Percentiles rank a stretch among this genome's conserved stretches.
Conservation (phyloP, 495 filamentous ascomycete species). For the Letharia lupina region DNA sequence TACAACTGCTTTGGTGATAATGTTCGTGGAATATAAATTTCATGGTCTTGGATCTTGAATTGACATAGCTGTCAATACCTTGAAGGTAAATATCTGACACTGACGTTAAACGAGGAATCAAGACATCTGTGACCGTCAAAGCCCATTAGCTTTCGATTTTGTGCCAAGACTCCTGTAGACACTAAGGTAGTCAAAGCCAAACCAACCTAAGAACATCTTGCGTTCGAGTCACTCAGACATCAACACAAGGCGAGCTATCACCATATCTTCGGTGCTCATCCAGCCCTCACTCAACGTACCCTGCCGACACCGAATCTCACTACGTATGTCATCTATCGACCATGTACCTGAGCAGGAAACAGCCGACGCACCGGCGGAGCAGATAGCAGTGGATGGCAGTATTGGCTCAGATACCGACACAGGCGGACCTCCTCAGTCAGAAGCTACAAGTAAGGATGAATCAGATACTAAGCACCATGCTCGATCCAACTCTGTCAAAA, state of each 20-base stretch:
- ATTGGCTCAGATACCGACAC: constrained; percentile 64
- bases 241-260: constrained; percentile 14
- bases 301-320: constrained; percentile 3
- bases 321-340: constrained; percentile 31
- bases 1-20: neutral
- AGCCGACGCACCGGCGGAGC: constrained; percentile 27
- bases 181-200: neutral
- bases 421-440: constrained; percentile 33
- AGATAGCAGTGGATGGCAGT: constrained; percentile 35
- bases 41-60: neutral
- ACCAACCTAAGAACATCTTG: constrained; percentile 6
- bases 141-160: neutral
- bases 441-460: constrained; percentile 25
- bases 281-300: neutral
- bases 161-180: constrained; percentile 7
- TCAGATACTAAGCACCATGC: constrained; percentile 51
- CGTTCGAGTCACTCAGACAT: constrained; percentile 17
- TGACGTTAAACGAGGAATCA: too few species aligned
- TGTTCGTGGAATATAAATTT: neutral
- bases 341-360: constrained; percentile 27
- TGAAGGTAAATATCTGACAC: too few species aligned
- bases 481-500: constrained; percentile 69
- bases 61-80: too few species aligned
- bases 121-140: too few species aligned
- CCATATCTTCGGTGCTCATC: constrained; percentile 14